These are phyloP conservation scores for Vicia sativa DNA, from an alignment of 306 rosid species.

Conservation along the genomic window DNA sequence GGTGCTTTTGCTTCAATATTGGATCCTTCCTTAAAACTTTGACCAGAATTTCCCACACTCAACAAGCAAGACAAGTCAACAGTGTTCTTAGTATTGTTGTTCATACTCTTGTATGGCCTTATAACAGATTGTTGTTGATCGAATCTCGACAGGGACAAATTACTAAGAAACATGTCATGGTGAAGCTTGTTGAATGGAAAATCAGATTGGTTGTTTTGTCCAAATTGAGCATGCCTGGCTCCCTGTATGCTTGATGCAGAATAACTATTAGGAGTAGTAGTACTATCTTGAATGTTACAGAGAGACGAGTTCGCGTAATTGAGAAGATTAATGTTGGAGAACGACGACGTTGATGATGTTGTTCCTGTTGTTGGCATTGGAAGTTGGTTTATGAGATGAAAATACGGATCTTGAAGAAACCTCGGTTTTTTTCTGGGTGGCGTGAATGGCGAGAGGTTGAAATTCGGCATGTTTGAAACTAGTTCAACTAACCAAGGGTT, in stretches of 20 bases:
- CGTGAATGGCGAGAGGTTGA: constrained; percentile 74
- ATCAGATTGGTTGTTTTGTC: constrained; percentile 58
- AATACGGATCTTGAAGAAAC: constrained; percentile 56
- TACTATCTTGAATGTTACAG: constrained; percentile 47
- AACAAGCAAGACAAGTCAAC: constrained; percentile 62
- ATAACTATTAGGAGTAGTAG: background rate
- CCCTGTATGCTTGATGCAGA: constrained; percentile 85
- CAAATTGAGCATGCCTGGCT: constrained; percentile 99
- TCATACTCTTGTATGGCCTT: constrained; percentile 41
- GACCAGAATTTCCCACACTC: constrained; percentile 55
- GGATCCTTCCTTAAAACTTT: constrained; percentile 52
- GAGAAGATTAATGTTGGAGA: constrained; percentile 51
- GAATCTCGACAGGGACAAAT: constrained; percentile 41
- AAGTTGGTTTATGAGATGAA: constrained; percentile 59
- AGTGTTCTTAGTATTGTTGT: constrained; percentile 45
- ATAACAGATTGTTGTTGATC: constrained; percentile 39
- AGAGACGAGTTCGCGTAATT: constrained; percentile 54
- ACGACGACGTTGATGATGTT: constrained; percentile 38
- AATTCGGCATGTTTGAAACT: constrained; percentile 72
- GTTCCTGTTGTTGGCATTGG: constrained; percentile 55
- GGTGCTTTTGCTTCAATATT: constrained; percentile 54
- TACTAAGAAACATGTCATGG: constrained; percentile 48
- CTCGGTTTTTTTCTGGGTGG: constrained; percentile 78
- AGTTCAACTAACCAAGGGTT: constrained; percentile 94
- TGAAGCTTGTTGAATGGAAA: constrained; percentile 61